Evolutionary conservation across 1,284 basidiomycete species (phyloP), one percentile per base, ranked within the genome.

Genomic region (Leucoagaricus sp.): DNA sequence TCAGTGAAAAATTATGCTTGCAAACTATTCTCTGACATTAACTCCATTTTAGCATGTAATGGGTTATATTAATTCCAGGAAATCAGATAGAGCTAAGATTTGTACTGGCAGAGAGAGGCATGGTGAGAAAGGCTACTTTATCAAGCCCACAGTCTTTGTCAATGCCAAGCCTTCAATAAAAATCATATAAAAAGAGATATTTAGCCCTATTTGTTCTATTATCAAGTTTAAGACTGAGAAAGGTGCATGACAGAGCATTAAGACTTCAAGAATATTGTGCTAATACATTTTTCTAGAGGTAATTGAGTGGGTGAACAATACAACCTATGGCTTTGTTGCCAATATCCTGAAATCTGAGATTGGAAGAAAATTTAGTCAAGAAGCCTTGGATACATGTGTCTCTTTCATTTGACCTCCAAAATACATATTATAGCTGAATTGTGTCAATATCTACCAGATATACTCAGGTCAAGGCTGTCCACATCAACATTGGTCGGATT

Each of bases 101-200:
- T 81, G 87, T 69, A 64, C 79, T 38, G 94, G 94, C 49, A 94
- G 94, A 41, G 78, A 82, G 61, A 84, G 87, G 53, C 75, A 85
- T 66, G 88, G 91, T 49, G 72, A 74, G 15, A 83, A 89, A 65
- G 88, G 88, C 4, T 90, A 80, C 76, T 90, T 82, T 71, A 83
- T 91, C 70, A 63, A 81, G 63, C 90, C 87, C n/a, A 95, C 93
- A 33, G 83, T 95, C 71, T 95, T 95, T 80, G 86, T 86, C 44
- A 78, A 93, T 67, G 84, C 84, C 42, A 80, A 77, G 51, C 78
- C 84, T 26, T 80, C 87, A 58, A 93, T 93, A 87, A 86, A 82
- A 73, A 95, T 96, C 68, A 86, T 90, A 58, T 73, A 80, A 65
- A 94, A 96, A 74, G 94, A 96, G 74, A 93, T 94, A 68, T 93